phyloP scores from a whole-genome alignment of 2,329 filamentous ascomycete species.

The Epichloe gansuensis region DNA sequence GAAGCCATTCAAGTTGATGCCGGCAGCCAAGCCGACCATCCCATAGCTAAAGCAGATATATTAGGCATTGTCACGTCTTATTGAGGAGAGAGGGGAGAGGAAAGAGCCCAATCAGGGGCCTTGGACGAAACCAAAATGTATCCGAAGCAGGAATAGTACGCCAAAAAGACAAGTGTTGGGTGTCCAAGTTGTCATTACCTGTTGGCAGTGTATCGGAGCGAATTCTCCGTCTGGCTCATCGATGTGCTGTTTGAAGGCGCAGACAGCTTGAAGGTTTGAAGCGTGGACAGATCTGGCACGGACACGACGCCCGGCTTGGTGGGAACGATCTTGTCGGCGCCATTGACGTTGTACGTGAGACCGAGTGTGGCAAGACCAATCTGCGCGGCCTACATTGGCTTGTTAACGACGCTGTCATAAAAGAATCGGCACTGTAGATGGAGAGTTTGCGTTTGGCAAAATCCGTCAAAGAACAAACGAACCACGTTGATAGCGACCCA shows the following conservation, averaged over 20 bases:
- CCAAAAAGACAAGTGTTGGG: no score
- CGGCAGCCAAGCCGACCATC: slow-evolving; percentile 13
- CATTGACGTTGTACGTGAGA: slow-evolving; percentile 30
- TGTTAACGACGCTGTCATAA: not conserved
- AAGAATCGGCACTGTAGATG: no score
- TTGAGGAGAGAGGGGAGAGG: not conserved
- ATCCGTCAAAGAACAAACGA: not conserved
- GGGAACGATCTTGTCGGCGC: slow-evolving; percentile 21
- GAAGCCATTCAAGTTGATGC: slow-evolving; percentile 5
- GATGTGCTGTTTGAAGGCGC: slow-evolving; percentile 3
- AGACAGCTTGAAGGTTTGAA: slow-evolving; percentile 19
- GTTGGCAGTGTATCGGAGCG: slow-evolving; percentile 31
- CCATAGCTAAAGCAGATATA: not conserved
- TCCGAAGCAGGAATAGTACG: no score
- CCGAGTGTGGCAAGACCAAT: slow-evolving; percentile 29
- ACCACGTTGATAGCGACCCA: slow-evolving; percentile 15
- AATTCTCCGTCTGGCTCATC: slow-evolving; percentile 12
- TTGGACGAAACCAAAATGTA: no score
- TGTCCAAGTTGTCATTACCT: slow-evolving; percentile 12
- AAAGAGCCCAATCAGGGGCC: not conserved
- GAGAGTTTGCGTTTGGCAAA: not conserved
- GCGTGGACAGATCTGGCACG: slow-evolving; percentile 23
- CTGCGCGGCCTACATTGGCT: slow-evolving; percentile 23
- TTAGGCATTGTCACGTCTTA: not conserved
- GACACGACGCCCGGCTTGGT: slow-evolving; percentile 22